Percentiles rank a stretch among this genome's conserved stretches.
Conservation (phyloP, 2,329 filamentous ascomycete species). For the Sarocladium strictum region DNA sequence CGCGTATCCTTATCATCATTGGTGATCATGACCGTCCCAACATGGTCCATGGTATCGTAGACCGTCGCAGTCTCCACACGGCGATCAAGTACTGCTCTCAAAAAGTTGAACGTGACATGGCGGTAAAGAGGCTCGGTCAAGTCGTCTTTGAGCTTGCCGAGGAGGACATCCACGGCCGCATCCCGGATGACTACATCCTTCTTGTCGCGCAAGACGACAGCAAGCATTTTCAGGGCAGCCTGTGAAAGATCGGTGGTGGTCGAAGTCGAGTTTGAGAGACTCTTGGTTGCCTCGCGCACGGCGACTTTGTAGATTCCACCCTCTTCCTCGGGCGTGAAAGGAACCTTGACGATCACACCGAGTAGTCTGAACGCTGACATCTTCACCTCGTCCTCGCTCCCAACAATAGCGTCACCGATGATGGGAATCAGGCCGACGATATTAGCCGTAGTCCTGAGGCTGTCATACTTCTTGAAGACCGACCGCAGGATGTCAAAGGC, state of each 20-base stretch:
- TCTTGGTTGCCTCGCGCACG: conserved; percentile 75
- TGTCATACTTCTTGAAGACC: conserved; percentile 79
- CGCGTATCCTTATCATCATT: conserved; percentile 87
- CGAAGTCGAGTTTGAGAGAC: conserved; percentile 69
- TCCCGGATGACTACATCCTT: conserved; percentile 72
- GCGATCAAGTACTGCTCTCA: conserved; percentile 79
- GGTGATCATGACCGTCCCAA: conserved; percentile 89
- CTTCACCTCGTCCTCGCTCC: conserved; percentile 87
- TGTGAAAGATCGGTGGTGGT: conserved; percentile 82
- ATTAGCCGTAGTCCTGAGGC: conserved; percentile 72
- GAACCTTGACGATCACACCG: conserved; percentile 77
- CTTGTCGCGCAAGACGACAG: conserved; percentile 77
- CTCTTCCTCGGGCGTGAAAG: conserved; percentile 66
- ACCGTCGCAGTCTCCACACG: conserved; percentile 81
- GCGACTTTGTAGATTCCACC: conserved; percentile 66
- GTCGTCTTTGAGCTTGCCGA: conserved; percentile 78
- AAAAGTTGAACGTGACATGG: conserved; percentile 89
- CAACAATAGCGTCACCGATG: conserved; percentile 78
- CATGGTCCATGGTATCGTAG: conserved; percentile 86
- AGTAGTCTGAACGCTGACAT: conserved; percentile 82
- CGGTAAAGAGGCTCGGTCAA: conserved; percentile 89
- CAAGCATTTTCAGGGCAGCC: conserved; percentile 81
- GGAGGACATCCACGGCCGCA: conserved; percentile 72
- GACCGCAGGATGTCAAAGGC: conserved; percentile 80
- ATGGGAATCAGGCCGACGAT: conserved; percentile 82